A percentile compares a stretch with the other conserved stretches of the same genome.
phyloP scores from a whole-genome alignment of 2,329 filamentous ascomycete species.

The Rasamsonia emersonii region DNA sequence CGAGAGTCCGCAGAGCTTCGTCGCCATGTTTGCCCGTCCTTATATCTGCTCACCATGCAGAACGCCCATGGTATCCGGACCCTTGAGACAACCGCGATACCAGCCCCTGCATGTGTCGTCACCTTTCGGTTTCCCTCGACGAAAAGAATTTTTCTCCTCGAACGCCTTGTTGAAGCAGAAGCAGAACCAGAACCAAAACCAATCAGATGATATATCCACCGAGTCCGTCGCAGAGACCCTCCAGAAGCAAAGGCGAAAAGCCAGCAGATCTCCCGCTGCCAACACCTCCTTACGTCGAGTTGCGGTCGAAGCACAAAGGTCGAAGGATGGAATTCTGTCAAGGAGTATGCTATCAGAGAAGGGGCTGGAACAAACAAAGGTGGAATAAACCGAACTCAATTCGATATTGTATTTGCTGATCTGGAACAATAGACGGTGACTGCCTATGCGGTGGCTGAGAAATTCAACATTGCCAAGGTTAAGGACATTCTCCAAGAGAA shows the following conservation, averaged over 20 bases:
- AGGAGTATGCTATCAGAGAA: constrained; percentile 33
- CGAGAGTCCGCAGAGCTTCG: background rate
- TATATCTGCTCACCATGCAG: constrained; percentile 25
- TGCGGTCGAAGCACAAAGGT: constrained; percentile 72
- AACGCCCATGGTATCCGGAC: constrained; percentile 15
- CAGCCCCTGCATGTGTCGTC: constrained; percentile 27
- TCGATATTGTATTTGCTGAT: constrained; percentile 10
- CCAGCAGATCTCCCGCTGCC: constrained; percentile 42
- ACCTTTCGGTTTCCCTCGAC: constrained; percentile 35
- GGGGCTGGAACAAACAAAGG: constrained; percentile 29
- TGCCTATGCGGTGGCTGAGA: constrained; percentile 60
- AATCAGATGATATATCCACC: background rate
- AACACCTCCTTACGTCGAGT: constrained; percentile 76
- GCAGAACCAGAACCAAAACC: constrained; percentile 13
- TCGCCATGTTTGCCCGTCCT: constrained; percentile 18
- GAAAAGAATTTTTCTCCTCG: constrained; percentile 59
- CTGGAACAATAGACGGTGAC: constrained; percentile 42
- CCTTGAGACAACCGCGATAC: constrained; percentile 21
- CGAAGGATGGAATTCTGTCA: constrained; percentile 43
- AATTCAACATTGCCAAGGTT: constrained; percentile 53
- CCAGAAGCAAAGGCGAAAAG: constrained; percentile 40
- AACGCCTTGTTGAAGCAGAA: constrained; percentile 46
- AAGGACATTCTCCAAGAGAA: constrained; percentile 48
- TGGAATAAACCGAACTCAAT: constrained; percentile 8
- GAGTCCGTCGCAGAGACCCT: constrained; percentile 1